A percentile compares a stretch with the other conserved stretches of the same genome.
phyloP scores from a whole-genome alignment of 345 rosid species.

The Odontarrhena argentea region DNA sequence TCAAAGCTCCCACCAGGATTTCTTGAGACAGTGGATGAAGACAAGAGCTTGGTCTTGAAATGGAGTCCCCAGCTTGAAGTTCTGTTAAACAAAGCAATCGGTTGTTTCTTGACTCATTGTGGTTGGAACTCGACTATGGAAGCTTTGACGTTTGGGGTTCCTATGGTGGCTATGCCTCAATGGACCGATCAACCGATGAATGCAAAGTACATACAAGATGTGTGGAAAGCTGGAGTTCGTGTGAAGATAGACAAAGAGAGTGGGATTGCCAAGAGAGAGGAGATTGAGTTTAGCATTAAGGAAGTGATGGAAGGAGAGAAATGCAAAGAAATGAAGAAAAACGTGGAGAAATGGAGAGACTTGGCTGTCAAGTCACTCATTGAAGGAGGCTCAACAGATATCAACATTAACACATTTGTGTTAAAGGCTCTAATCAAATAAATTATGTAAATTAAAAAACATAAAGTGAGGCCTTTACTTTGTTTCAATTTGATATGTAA shows the following conservation, averaged over 20 bases:
- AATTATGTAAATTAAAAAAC: background rate
- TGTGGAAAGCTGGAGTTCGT: constrained; percentile 61
- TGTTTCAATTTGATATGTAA: no score
- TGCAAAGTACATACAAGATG: constrained; percentile 57
- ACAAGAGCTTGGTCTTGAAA: constrained; percentile 44
- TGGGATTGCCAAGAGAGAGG: constrained; percentile 57
- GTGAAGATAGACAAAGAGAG: constrained; percentile 45
- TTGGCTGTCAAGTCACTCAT: constrained; percentile 48
- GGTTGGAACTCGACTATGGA: constrained; percentile 72
- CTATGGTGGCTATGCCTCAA: constrained; percentile 58
- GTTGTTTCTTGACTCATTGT: constrained; percentile 67
- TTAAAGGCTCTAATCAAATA: constrained; percentile 23
- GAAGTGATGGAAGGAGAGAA: constrained; percentile 57
- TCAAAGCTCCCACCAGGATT: constrained; percentile 46
- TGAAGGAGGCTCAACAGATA: constrained; percentile 59
- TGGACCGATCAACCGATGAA: constrained; percentile 55
- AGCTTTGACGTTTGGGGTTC: constrained; percentile 52
- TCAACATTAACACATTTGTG: constrained; percentile 47
- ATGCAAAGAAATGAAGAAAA: constrained; percentile 42
- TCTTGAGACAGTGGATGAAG: constrained; percentile 30
- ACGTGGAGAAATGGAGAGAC: constrained; percentile 52
- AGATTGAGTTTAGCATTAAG: constrained; percentile 49
- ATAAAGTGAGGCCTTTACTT: no score
- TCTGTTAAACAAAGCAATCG: constrained; percentile 48
- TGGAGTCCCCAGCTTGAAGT: constrained; percentile 63